Evolutionary conservation across 176 grass and related monocot species (phyloP).

Genomic region (Typha latifolia): DNA sequence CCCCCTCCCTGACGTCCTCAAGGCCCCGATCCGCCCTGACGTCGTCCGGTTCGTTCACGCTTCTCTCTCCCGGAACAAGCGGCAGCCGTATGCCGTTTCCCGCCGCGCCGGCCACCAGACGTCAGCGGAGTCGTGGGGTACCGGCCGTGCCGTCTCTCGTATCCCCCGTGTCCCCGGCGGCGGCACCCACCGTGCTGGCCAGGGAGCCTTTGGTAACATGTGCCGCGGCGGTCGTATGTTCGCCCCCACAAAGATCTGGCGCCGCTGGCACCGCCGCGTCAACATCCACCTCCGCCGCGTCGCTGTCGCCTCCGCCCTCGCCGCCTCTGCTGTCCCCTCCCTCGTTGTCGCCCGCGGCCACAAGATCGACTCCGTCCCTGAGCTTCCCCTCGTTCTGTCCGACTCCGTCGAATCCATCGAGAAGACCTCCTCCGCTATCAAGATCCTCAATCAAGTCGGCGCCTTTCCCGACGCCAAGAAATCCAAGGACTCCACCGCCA

Average conservation of each 20-base stretch:
- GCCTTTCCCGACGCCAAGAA: slow-evolving; percentile 62
- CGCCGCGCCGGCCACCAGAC: slow-evolving; percentile 93
- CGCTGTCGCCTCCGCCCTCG: background rate
- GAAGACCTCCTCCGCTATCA: slow-evolving; percentile 76
- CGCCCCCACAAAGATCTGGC: slow-evolving; percentile 76
- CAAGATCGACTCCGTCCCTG: slow-evolving; percentile 54
- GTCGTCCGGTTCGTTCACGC: slow-evolving; percentile 33
- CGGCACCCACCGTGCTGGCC: slow-evolving; percentile 66
- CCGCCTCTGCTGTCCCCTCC: slow-evolving; percentile 3
- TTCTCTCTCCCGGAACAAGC: slow-evolving; percentile 69
- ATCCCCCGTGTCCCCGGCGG: slow-evolving; percentile 80
- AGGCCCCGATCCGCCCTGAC: slow-evolving; percentile 50
- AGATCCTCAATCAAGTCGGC: slow-evolving; percentile 73
- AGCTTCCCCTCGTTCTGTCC: slow-evolving; percentile 74
- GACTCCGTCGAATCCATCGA: slow-evolving; percentile 53
- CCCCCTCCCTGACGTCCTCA: slow-evolving; percentile 34
- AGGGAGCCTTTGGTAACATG: slow-evolving; percentile 94
- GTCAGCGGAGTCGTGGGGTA: slow-evolving; percentile 85
- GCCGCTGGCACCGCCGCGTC: slow-evolving; percentile 66
- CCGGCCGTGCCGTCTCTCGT: slow-evolving; percentile 77
- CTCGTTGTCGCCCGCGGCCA: slow-evolving; percentile 69
- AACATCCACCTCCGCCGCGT: slow-evolving; percentile 51
- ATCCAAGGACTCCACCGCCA: slow-evolving; percentile 62
- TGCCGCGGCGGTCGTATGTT: slow-evolving; percentile 80
- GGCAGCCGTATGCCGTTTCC: slow-evolving; percentile 86